phyloP scores from a whole-genome alignment of 495 filamentous ascomycete genomes.

The Saxophila tyrrhenica region DNA sequence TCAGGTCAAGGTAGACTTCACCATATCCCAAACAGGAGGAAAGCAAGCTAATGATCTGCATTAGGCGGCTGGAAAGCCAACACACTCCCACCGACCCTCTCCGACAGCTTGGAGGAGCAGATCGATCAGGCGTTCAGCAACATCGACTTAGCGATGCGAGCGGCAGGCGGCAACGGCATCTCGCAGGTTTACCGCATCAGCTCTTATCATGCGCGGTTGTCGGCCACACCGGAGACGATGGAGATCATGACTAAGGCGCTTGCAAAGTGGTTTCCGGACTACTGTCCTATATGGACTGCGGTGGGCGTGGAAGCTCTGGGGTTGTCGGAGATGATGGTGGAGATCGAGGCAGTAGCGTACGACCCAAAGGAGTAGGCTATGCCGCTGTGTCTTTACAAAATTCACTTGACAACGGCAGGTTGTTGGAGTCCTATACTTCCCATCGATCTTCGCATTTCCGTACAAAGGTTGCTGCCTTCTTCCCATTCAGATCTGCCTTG shows the following conservation, averaged over 20 bases:
- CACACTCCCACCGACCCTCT: neutral
- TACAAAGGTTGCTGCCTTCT: too few species aligned
- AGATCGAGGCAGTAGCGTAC: conserved; percentile 23
- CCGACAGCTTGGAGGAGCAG: conserved; percentile 8
- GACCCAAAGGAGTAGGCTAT: conserved; percentile 1
- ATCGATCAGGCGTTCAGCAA: conserved; percentile 21
- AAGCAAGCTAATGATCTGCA: too few species aligned
- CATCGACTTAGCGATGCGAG: conserved; percentile 14
- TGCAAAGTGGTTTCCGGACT: conserved; percentile 15
- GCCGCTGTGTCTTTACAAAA: too few species aligned
- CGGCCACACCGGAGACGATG: conserved; percentile 7
- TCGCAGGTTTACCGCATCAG: conserved; percentile 16
- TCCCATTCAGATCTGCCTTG: too few species aligned
- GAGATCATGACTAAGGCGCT: conserved; percentile 11
- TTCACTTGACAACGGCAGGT: too few species aligned
- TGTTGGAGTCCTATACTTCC: too few species aligned
- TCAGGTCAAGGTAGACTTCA: conserved; percentile 16
- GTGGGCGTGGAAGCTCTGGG: conserved; percentile 13
- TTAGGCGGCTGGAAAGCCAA: conserved; percentile 22
- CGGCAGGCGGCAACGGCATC: conserved; percentile 15
- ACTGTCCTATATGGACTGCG: conserved; percentile 18
- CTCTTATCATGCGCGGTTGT: conserved; percentile 13
- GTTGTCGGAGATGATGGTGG: conserved; percentile 19
- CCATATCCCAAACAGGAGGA: neutral
- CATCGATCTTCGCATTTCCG: too few species aligned